Conservation (phyloP, 2,329 filamentous ascomycete genomes). For the Fulvia fulva region DNA sequence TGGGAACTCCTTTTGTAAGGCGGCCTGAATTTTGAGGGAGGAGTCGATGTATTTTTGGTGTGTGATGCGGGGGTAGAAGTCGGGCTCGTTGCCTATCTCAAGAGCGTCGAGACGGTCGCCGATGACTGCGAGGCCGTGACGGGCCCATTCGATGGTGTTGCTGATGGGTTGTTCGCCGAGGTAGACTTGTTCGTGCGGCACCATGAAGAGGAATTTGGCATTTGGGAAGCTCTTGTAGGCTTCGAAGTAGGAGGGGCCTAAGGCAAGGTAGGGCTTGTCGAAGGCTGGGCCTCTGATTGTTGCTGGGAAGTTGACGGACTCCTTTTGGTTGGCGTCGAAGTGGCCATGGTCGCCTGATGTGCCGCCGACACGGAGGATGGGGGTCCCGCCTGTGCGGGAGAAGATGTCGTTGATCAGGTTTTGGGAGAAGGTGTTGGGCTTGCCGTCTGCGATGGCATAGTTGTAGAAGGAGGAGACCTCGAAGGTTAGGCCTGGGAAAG, state of each 20-base stretch:
- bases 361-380: slow-evolving; percentile 8
- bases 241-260: slow-evolving; percentile 9
- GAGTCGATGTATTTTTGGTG: slow-evolving; percentile 7
- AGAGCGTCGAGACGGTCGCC: slow-evolving; percentile 9
- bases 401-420: slow-evolving; percentile 9
- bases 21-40: slow-evolving; percentile 1
- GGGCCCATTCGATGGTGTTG: slow-evolving; percentile 7
- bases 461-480: slow-evolving; percentile 11
- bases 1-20: slow-evolving; percentile 3
- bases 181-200: slow-evolving; percentile 1
- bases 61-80: slow-evolving; percentile 3
- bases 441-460: slow-evolving; percentile 8
- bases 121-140: slow-evolving; percentile 3
- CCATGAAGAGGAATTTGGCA: slow-evolving; percentile 9
- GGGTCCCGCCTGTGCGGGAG: slow-evolving; percentile 7
- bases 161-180: background rate
- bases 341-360: slow-evolving; percentile 9
- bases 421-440: slow-evolving; percentile 6
- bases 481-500: slow-evolving; percentile 7
- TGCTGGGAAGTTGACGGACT: slow-evolving; percentile 2
- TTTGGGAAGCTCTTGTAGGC: slow-evolving; percentile 8
- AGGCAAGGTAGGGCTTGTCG: slow-evolving; percentile 1
- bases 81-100: slow-evolving; percentile 12
- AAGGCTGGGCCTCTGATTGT: slow-evolving; percentile 1
- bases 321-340: slow-evolving; percentile 2